These are phyloP conservation scores for Trichoderma sp. DNA, from an alignment of 2,329 filamentous ascomycete genomes.

Conservation along the genomic window DNA sequence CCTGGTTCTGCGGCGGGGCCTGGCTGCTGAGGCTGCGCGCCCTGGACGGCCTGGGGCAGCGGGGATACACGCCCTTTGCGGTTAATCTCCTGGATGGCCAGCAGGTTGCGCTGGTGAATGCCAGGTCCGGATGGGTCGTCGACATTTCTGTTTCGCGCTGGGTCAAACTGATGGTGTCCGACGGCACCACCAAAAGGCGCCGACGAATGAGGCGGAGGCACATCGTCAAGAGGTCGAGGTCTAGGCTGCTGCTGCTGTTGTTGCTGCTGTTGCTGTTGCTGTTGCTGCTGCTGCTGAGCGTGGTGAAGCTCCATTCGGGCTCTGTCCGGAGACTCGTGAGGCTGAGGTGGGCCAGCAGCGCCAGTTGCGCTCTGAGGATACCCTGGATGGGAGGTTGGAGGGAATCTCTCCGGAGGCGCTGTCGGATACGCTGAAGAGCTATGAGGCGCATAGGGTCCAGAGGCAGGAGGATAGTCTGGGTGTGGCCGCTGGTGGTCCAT, in stretches of 20 bases:
- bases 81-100: slow-evolving; percentile 79
- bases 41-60: slow-evolving; percentile 88
- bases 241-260: slow-evolving; percentile 38
- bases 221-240: slow-evolving; percentile 46
- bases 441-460: slow-evolving; percentile 37
- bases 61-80: slow-evolving; percentile 82
- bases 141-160: slow-evolving; percentile 36
- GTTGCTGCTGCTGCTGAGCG: slow-evolving; percentile 27
- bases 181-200: slow-evolving; percentile 46
- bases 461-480: slow-evolving; percentile 47
- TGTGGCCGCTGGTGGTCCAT: slow-evolving; percentile 44
- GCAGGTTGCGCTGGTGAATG: slow-evolving; percentile 59
- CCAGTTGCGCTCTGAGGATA: slow-evolving; percentile 25
- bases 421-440: slow-evolving; percentile 30
- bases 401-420: slow-evolving; percentile 35
- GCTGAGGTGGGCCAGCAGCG: slow-evolving; percentile 28
- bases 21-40: slow-evolving; percentile 76
- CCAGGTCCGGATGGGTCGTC: slow-evolving; percentile 56
- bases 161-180: slow-evolving; percentile 39
- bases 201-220: slow-evolving; percentile 45
- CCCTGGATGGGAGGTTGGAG: slow-evolving; percentile 35
- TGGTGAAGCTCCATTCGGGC: slow-evolving; percentile 42
- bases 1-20: slow-evolving; percentile 79
- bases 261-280: slow-evolving; percentile 34
- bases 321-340: slow-evolving; percentile 53